Base-by-base conservation (phyloP, 768 basidiomycete genomes). In the Crassisporium funariophilum region DNA sequence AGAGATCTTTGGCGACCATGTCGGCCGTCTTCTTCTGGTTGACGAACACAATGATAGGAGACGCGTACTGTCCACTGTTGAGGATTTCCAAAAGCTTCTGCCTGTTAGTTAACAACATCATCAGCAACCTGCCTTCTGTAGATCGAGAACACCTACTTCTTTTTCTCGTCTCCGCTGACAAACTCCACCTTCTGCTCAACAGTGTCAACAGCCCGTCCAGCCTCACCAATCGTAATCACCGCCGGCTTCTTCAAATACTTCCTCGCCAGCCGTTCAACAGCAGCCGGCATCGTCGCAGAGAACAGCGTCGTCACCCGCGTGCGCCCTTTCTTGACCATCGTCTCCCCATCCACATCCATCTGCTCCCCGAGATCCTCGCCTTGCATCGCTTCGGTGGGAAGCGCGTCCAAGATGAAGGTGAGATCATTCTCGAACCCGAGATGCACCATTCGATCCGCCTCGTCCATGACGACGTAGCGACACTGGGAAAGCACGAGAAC, bases 11-110 rank as follows among this genome's bases (percentile, higher is more conserved):
- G 29, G 92, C 88, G 24, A 99, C 92, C 86, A 94, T 91, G 64
- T 99, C 97, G 41, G 95, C 95, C 10, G 93, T 95, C 78, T 98
- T 97, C 78, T 99, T 99, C 69, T 98, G 95, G 66, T 98, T 98
- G 74, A 98, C 95, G 70, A 98, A 99, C 15, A 94, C 90, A 53
- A 99, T 99, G 57, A 99, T 98, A 4, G 97, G 97, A 13, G 97
- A 82, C 25, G 83, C 68, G 65, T 83, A 92, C 51, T 79, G 75
- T 33, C 84, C 86, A 52, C 84, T 86, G 73, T 95, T 92, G 68
- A 99, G 84, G 53, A 98, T 91, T 63, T 98, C 95, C 60, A 97
- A 71, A 62, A 98, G 65, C 37, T 83, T 80, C 52, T 87, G 82
- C 67, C 93, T 97, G n/a, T n/a, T n/a, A n/a, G n/a, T n/a, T n/a